Percentiles rank a stretch among this genome's conserved stretches.
These are phyloP conservation scores for Holtermannia corniformis DNA, from an alignment of 768 basidiomycete species.

Conservation along the genomic window DNA sequence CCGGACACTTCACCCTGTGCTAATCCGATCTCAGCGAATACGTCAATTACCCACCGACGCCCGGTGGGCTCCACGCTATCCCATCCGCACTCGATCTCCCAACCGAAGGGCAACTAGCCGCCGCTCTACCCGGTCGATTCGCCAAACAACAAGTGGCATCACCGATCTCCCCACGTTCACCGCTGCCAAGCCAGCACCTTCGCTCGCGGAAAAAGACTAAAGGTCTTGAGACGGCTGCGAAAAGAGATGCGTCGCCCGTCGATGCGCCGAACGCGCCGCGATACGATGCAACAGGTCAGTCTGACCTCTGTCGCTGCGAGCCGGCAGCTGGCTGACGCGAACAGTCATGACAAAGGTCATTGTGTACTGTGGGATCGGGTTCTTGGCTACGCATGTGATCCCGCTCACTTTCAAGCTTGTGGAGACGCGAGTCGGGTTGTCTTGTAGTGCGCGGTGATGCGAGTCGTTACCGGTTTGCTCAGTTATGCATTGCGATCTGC, in stretches of 20 bases:
- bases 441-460: no score
- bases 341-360: slow-evolving; percentile 79
- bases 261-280: slow-evolving; percentile 50
- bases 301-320: background rate
- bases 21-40: slow-evolving; percentile 48
- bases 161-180: background rate
- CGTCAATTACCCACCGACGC: slow-evolving; percentile 52
- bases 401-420: slow-evolving; percentile 48
- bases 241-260: slow-evolving; percentile 51
- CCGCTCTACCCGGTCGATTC: slow-evolving; percentile 9
- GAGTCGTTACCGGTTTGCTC: no score
- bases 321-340: background rate
- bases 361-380: slow-evolving; percentile 78
- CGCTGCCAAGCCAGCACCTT: background rate
- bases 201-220: background rate
- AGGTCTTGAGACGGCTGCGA: background rate
- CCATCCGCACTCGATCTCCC: slow-evolving; percentile 81
- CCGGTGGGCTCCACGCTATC: slow-evolving; percentile 55
- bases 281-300: slow-evolving; percentile 74
- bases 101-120: slow-evolving; percentile 6
- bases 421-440: no score
- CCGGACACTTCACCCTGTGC: background rate
- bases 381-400: slow-evolving; percentile 54
- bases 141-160: background rate
- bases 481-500: no score